Percentiles rank a stretch among this genome's conserved stretches.
Evolutionary conservation across 805 yeast genomes (phyloP).

Genomic region (Tetrapisispora nanseiensis): DNA sequence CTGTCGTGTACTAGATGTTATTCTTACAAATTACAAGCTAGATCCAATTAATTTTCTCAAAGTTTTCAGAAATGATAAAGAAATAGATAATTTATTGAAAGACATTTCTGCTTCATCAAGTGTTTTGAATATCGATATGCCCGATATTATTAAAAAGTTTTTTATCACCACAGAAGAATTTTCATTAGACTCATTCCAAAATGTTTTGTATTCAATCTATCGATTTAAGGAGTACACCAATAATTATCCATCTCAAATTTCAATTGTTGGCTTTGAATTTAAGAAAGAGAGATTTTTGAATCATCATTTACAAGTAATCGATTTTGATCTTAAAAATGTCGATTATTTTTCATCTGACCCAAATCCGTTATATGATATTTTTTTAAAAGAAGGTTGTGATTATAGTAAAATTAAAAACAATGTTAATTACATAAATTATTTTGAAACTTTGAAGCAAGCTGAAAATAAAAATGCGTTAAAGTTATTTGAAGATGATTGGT

Average conservation of each 20-base stretch:
- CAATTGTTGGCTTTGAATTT: constrained; percentile 67
- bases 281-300: constrained; percentile 51
- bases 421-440: constrained; percentile 30
- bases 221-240: constrained; percentile 40
- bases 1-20: constrained; percentile 33
- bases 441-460: constrained; percentile 34
- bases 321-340: constrained; percentile 31
- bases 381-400: neutral
- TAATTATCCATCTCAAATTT: constrained; percentile 41
- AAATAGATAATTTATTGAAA: constrained; percentile 5
- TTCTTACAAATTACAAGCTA: constrained; percentile 12
- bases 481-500: constrained; percentile 47
- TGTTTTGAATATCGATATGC: constrained; percentile 4
- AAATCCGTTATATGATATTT: constrained; percentile 25
- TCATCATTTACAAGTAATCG: constrained; percentile 45
- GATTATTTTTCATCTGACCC: constrained; percentile 54
- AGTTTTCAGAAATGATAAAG: constrained; percentile 4
- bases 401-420: neutral
- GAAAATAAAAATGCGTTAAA: constrained; percentile 47
- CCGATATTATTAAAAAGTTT: constrained; percentile 9
- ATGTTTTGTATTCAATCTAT: constrained; percentile 51
- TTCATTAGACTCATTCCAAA: constrained; percentile 76
- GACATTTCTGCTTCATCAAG: constrained; percentile 1
- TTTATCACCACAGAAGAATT: constrained; percentile 50
- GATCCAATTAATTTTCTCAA: neutral